Evolutionary conservation across 768 basidiomycete genomes (phyloP).

Genomic region (Tulasnella sp.): DNA sequence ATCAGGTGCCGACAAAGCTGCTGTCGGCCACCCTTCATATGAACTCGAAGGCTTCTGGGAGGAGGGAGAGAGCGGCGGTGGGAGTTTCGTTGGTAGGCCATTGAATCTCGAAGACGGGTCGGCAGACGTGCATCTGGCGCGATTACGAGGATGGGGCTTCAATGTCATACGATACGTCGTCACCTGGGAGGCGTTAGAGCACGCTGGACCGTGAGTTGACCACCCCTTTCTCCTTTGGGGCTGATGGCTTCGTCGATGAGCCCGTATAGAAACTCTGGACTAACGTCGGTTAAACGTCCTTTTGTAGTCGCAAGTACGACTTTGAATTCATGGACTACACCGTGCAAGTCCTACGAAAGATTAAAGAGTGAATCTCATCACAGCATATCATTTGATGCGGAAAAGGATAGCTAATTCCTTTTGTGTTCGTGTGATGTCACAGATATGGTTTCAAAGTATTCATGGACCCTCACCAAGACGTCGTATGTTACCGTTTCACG

Average conservation of each 20-base stretch:
- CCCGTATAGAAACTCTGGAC: background rate
- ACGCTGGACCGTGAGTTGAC: constrained; percentile 79
- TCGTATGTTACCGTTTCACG: constrained; percentile 41
- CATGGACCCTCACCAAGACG: constrained; percentile 95
- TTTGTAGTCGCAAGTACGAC: constrained; percentile 72
- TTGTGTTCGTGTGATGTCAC: background rate
- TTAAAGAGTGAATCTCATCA: constrained; percentile 47
- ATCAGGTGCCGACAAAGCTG: constrained; percentile 79
- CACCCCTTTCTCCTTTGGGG: background rate
- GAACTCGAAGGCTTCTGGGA: constrained; percentile 73
- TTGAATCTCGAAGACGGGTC: constrained; percentile 75
- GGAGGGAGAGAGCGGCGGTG: constrained; percentile 47
- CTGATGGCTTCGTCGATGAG: constrained; percentile 1
- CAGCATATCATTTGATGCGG: background rate
- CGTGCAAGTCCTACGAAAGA: constrained; percentile 74
- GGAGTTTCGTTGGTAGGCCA: constrained; percentile 65
- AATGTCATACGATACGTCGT: constrained; percentile 71
- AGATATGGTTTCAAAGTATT: constrained; percentile 73
- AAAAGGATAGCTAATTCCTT: too few species aligned
- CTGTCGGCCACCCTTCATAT: constrained; percentile 56
- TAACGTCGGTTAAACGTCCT: background rate
- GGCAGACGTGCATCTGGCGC: constrained; percentile 72
- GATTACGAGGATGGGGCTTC: constrained; percentile 91
- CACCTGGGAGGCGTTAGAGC: constrained; percentile 94
- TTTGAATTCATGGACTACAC: constrained; percentile 88